Base-by-base conservation (phyloP, 768 basidiomycete species). In the Auriscalpium microsporum region DNA sequence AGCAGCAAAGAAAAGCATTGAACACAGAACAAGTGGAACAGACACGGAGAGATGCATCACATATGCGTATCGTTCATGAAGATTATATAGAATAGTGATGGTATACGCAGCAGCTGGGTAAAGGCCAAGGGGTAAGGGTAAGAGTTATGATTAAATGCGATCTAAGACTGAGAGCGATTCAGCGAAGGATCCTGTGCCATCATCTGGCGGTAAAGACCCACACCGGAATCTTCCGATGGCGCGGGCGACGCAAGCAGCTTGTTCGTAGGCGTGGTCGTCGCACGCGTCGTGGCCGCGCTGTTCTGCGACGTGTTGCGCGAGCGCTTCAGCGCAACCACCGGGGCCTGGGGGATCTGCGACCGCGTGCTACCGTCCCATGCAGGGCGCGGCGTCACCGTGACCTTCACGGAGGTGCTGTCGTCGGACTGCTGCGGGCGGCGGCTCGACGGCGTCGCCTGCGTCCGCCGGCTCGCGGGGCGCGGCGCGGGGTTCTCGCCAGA, bases 181-280 rank as follows among this genome's bases (percentile, higher is more conserved):
- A 90, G 72, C 58, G 84, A 81, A 44, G 83, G 83, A 65, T 90
- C 86, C 59, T 87, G 80, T 51, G 82, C 83, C 64, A 90, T 76
- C 69, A 91, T 81, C 69, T 88, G 86, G 58, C 87, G 84, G 73
- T 90, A 89, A 66, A 92, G 69, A 61, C 85, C 88, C 59, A 92
- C 87, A 60, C 86, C 87, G 51, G 90, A 92, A 68, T 91, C 90
- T 63, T 86, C 84, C 33, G 83, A 80, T 16, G 85, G 87, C 48
- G 84, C 86, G 56, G 90, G 87, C 6, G 88, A 90, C 16, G 78
- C 71, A 10, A 85, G 68, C 16, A 74, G 71, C 67, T 78, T 77
- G 61, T 72, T 69, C 65, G 72, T 67, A 8, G 66, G 65, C 23
- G 69, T 65, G 33, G 71, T 69, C 0, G 71, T 70, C 19, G 69